Conservation (phyloP, 306 rosid genomes). For the Delonix regia region DNA sequence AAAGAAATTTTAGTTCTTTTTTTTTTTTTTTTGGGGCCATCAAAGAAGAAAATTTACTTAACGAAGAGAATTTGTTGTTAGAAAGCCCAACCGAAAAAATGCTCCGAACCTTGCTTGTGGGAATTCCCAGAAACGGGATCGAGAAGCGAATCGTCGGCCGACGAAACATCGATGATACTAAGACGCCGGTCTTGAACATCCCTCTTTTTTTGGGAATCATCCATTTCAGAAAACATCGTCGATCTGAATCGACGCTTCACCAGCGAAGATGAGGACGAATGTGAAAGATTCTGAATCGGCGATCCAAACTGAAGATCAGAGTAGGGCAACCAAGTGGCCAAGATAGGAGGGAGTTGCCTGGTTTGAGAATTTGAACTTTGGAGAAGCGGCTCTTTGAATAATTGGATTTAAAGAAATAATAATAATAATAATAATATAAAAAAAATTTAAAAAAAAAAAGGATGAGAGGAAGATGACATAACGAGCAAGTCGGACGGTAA, state of each 20-base stretch:
- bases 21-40: too few relatives aligned
- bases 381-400: slow-evolving; percentile 16
- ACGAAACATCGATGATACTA: slow-evolving; percentile 81
- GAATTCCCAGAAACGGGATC: slow-evolving; percentile 40
- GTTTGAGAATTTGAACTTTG: slow-evolving; percentile 25
- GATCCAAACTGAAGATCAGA: slow-evolving; percentile 10
- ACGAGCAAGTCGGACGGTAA: background rate
- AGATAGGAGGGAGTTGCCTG: background rate
- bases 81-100: background rate
- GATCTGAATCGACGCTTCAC: slow-evolving; percentile 8
- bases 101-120: slow-evolving; percentile 48
- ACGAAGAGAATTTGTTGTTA: background rate
- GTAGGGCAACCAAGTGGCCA: background rate
- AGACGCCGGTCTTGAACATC: slow-evolving; percentile 64
- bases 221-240: slow-evolving; percentile 38
- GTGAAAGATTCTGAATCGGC: background rate
- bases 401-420: background rate
- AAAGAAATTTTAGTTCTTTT: too few relatives aligned
- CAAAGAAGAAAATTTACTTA: background rate
- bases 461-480: background rate
- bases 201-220: slow-evolving; percentile 30
- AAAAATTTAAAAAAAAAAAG: background rate
- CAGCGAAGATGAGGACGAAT: slow-evolving; percentile 7
- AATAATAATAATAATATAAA: background rate
- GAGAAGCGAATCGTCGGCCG: slow-evolving; percentile 92